phyloP scores from a whole-genome alignment of 2,329 filamentous ascomycete species.

The Colletotrichum echinochloae region DNA sequence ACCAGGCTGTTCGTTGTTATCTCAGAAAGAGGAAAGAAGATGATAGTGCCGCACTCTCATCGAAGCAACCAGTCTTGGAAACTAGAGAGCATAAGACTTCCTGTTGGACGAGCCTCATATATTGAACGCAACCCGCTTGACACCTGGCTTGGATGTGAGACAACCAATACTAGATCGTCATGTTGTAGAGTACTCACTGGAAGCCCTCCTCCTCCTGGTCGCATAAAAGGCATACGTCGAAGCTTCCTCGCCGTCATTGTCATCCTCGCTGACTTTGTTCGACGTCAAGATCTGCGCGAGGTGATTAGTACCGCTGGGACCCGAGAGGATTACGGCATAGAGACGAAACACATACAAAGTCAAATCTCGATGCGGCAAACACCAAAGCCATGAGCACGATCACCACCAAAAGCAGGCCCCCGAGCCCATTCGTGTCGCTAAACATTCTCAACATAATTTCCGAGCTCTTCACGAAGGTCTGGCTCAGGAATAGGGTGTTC shows the following conservation, averaged over 20 bases:
- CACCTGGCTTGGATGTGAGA: slow-evolving; percentile 14
- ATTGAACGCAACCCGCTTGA: slow-evolving; percentile 38
- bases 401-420: slow-evolving; percentile 28
- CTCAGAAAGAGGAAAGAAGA: not conserved
- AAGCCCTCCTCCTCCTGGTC: slow-evolving; percentile 33
- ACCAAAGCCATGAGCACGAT: slow-evolving; percentile 38
- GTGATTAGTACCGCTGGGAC: not conserved
- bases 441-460: slow-evolving; percentile 39
- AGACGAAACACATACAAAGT: slow-evolving; percentile 34
- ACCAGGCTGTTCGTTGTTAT: too few relatives aligned
- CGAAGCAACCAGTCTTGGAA: too few relatives aligned
- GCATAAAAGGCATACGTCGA: slow-evolving; percentile 41
- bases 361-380: slow-evolving; percentile 35
- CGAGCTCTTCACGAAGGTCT: not conserved
- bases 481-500: not conserved
- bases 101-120: not conserved
- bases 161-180: not conserved
- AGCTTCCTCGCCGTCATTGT: slow-evolving; percentile 37
- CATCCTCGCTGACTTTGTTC: slow-evolving; percentile 25
- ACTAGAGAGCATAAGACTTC: not conserved
- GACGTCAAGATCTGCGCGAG: slow-evolving; percentile 35
- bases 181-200: slow-evolving; percentile 29
- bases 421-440: slow-evolving; percentile 27
- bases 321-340: not conserved
- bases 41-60: not conserved